Base-by-base conservation (phyloP, 2,329 filamentous ascomycete genomes). In the Trichoderma polysporum region DNA sequence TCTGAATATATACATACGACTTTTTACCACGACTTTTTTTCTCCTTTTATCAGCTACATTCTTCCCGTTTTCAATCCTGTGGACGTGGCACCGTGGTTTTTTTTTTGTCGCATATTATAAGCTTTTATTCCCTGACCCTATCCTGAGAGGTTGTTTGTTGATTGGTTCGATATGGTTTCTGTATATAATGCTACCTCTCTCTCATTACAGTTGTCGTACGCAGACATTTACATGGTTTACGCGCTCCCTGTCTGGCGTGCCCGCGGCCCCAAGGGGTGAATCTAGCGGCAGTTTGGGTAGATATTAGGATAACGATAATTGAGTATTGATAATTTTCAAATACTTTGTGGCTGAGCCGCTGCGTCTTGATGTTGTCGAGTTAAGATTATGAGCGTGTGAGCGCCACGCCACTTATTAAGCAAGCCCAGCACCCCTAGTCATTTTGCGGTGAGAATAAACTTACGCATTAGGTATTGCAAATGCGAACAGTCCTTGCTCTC, bases 251-350 rank as follows among this genome's bases (percentile, higher is more conserved):
- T 25, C 57, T 35, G 15, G 19, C 29, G 31, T 33, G 19, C 19
- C 27, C 12, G 2, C n/a, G 37, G 39, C 19, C 56, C 27, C 15
- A 17, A 4, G 3, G 37, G 25, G 27, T 25, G n/a, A 49, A 22
- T 27, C 8, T 25, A 13, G 25, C 9, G 22, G 59, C 33, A 17
- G 22, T n/a, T 53, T 62, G 59, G 47, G 53, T 62, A 62, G 0
- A 35, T 35, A 53, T 62, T 53, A 62, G 35, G 59, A 62, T 53
- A 39, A 62, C 47, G 47, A 41, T 62, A 62, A 53, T 62, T 53
- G 45, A 53, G 35, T 53, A 53, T 62, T 62, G 33, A 22, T 62
- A 53, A 41, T 62, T 41, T 15, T n/a, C 22, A 9, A 45, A 8
- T 19, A 22, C 3, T 29, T 27, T 52, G 5, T n/a, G 49, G n/a